phyloP scores from a whole-genome alignment of 345 rosid genomes.

The Salix udensis region DNA sequence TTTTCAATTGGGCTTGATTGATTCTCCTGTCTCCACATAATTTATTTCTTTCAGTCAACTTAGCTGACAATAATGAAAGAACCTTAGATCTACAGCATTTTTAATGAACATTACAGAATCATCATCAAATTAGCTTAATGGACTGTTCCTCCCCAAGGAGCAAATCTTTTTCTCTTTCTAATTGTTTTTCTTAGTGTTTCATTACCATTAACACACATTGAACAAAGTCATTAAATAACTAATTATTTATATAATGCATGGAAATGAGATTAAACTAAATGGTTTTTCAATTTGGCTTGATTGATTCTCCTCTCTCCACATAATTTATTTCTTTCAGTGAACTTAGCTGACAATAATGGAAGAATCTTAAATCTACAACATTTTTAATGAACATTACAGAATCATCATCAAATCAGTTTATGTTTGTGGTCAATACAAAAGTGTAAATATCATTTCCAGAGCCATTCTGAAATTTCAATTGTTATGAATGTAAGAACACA shows the following conservation, averaged over 20 bases:
- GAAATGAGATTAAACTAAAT: no score
- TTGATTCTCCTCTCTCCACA: background rate
- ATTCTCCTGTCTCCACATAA: background rate
- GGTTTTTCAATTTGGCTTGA: background rate
- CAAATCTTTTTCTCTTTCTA: background rate
- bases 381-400: background rate
- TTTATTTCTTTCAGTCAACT: no score
- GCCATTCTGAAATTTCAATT: no score
- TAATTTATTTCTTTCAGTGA: no score
- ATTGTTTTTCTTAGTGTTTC: background rate
- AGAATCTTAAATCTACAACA: no score
- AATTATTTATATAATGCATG: background rate
- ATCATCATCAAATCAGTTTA: background rate
- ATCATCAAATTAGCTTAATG: background rate
- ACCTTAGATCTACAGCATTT: no score
- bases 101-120: background rate
- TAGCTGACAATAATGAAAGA: no score
- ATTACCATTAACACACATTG: background rate
- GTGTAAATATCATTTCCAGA: no score
- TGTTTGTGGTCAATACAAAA: background rate
- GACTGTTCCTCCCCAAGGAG: background rate
- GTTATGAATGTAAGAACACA: no score
- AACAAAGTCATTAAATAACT: background rate
- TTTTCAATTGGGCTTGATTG: background rate
- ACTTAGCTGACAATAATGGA: no score